Percentiles rank a stretch among this genome's conserved stretches.
These are phyloP conservation scores for Starmerella roubikii DNA, from an alignment of 805 yeast species.

Conservation along the genomic window DNA sequence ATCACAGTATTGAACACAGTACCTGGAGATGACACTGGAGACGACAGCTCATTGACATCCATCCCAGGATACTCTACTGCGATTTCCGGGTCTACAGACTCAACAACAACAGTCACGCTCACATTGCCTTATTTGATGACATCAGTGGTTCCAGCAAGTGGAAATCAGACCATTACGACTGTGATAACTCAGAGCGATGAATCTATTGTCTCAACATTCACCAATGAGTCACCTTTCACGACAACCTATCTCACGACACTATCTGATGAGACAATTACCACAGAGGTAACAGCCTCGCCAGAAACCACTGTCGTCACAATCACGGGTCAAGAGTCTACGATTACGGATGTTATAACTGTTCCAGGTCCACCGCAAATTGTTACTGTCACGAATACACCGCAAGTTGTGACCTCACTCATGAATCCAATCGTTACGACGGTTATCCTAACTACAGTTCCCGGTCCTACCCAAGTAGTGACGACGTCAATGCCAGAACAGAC, in stretches of 20 bases:
- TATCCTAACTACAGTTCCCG: conserved; percentile 6
- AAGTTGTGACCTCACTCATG: conserved; percentile 7
- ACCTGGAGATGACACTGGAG: background rate
- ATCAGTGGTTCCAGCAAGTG: conserved; percentile 5
- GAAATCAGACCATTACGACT: conserved; percentile 3
- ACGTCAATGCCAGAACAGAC: conserved; percentile 6
- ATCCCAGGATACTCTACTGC: conserved; percentile 12
- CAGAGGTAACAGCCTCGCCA: conserved; percentile 2
- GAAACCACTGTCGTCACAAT: conserved; percentile 4
- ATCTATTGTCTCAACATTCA: conserved; percentile 6
- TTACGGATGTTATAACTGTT: background rate
- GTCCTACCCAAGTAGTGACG: background rate
- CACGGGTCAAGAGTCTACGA: conserved; percentile 2
- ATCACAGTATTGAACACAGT: conserved; percentile 10
- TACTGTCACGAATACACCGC: conserved; percentile 12
- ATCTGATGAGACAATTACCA: conserved; percentile 4
- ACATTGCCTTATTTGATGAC: conserved; percentile 6
- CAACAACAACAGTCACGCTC: conserved; percentile 11
- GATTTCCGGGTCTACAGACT: conserved; percentile 3
- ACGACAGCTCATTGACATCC: no score
- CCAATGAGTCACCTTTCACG: background rate
- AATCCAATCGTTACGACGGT: background rate
- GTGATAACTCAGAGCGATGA: conserved; percentile 5
- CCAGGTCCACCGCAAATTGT: conserved; percentile 9
- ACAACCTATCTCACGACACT: conserved; percentile 7